Conservation (phyloP, 768 basidiomycete genomes). For the Phlegmacium glaucopus region DNA sequence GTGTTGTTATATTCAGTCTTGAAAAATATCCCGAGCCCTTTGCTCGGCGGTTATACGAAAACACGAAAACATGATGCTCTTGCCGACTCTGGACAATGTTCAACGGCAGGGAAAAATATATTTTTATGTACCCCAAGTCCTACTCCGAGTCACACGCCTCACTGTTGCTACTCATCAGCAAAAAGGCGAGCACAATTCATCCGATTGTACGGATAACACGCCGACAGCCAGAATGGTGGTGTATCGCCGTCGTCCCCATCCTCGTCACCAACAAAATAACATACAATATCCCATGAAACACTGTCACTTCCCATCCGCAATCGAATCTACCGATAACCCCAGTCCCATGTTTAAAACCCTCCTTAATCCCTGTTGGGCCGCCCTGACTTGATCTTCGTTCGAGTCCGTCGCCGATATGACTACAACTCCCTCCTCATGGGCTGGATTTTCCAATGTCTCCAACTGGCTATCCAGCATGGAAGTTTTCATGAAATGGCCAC, state of each 20-base stretch:
- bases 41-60: conserved; percentile 72
- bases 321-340: neutral
- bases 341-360: conserved; percentile 5
- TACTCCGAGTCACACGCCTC: too few species aligned
- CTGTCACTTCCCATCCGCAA: neutral
- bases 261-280: too few species aligned
- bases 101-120: conserved; percentile 93
- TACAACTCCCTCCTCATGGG: conserved; percentile 65
- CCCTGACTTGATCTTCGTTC: conserved; percentile 54
- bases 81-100: conserved; percentile 84
- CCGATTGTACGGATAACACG: too few species aligned
- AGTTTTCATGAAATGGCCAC: conserved; percentile 83
- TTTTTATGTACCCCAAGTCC: conserved; percentile 68
- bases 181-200: too few species aligned
- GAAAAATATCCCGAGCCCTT: conserved; percentile 34
- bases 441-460: conserved; percentile 64
- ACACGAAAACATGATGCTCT: conserved; percentile 73
- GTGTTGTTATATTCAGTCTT: conserved; percentile 11
- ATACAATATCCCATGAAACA: too few species aligned
- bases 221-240: too few species aligned
- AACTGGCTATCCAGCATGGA: conserved; percentile 81
- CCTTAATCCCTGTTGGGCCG: conserved; percentile 40
- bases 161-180: too few species aligned
- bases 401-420: conserved; percentile 48
- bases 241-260: too few species aligned